Evolutionary conservation across 2,329 filamentous ascomycete species (phyloP), one percentile per base, ranked within the genome.

Genomic region (Aurifilum marmelostoma): DNA sequence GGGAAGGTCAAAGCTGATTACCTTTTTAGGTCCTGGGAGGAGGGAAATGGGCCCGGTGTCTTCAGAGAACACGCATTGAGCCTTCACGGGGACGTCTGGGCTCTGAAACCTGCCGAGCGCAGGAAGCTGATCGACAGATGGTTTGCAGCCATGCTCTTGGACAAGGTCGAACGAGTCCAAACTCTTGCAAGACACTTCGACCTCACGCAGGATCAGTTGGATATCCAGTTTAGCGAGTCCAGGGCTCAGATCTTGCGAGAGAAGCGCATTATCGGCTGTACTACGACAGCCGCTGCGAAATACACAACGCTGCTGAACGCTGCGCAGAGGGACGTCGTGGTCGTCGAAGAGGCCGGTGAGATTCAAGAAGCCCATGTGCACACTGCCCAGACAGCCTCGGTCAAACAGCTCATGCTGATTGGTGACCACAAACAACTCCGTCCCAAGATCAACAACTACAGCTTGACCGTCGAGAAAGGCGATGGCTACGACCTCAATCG

Each of bases 311-410:
- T 86, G 1, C 82, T 93, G 11, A 82, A 82, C 5, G 79, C 82
- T 0, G 85, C 85, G 0, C 76, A 79, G 0, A 88, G 89, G 0
- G 87, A 88, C 1, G 80, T 92, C 2, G 77, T 92, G 1, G 75
- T 94, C 0, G 86, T 92, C 0, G 91, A 93, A 75, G 91, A 93
- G 76, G 91, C 90, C 0, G 91, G 90, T 1, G 91, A 93, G 71
- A 91, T 93, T 3, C 80, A 92, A 0, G 91, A 93, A 75, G 83
- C 84, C 1, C 91, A 93, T 72, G 81, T 91, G 1, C 76, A 93
- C 0, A 86, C 90, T 0, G 85, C 91, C 0, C 73, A 93, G 67
- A 80, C 82, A 0, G 76, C 83, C 0, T 77, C 83, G 0, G 86
- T 86, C 0, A 84, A 91, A 69, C 89, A 93, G 52, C 75, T 92